These are phyloP conservation scores for Dictyostelium purpureum DNA, from an alignment of 78 protist genomes.

Conservation along the genomic window DNA sequence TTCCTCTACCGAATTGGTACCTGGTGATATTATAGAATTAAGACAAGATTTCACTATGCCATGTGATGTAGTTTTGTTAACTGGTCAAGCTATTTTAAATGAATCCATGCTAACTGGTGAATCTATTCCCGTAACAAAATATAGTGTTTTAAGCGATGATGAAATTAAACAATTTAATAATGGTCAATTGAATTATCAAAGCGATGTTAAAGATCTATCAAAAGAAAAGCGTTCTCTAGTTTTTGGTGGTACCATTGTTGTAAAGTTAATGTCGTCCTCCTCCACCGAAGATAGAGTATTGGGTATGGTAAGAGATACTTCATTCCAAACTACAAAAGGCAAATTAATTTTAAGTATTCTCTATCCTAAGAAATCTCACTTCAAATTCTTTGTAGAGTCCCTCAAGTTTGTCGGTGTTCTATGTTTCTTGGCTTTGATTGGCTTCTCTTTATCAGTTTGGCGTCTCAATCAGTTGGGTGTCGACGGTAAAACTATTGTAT, in stretches of 20 bases:
- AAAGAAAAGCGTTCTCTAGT: constrained; percentile 15
- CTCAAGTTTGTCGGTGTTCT: constrained; percentile 81
- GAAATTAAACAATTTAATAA: not conserved
- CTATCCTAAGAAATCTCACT: constrained; percentile 83
- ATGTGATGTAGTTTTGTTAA: constrained; percentile 91
- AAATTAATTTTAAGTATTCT: constrained; percentile 79
- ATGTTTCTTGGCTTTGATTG: constrained; percentile 51
- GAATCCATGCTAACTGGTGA: constrained; percentile 99
- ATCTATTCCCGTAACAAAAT: constrained; percentile 87
- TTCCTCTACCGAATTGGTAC: not conserved
- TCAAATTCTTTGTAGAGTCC: constrained; percentile 87
- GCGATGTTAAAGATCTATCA: not conserved
- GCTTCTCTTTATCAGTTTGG: constrained; percentile 56
- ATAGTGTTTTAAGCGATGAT: constrained; percentile 11
- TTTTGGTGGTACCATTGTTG: constrained; percentile 53
- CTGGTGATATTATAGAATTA: constrained; percentile 68
- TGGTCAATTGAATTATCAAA: not conserved
- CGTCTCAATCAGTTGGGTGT: not conserved
- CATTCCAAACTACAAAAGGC: constrained; percentile 89
- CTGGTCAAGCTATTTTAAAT: constrained; percentile 93
- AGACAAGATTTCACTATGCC: constrained; percentile 75
- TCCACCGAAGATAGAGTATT: not conserved
- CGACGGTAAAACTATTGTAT: not conserved
- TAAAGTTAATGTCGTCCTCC: not conserved
- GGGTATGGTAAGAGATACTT: constrained; percentile 71